Evolutionary conservation across 2,329 filamentous ascomycete genomes (phyloP), one percentile per base, ranked within the genome.

Genomic region (Bipolaris oryzae): DNA sequence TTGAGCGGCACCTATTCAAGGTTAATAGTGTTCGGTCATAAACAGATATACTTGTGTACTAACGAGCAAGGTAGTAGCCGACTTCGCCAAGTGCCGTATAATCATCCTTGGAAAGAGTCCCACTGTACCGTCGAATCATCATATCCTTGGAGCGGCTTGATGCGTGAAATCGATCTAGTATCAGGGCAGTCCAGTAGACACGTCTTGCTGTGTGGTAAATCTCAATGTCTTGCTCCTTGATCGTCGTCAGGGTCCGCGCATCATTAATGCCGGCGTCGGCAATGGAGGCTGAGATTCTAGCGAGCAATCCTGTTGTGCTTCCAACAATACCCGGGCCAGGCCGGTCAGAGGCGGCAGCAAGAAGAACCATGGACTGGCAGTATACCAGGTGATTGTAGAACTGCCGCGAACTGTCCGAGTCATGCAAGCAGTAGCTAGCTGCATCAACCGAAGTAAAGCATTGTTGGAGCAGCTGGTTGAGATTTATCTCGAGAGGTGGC

Each of bases 121-220:
- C 69, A 31, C 65, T 64, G 35, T 72, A 65, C 21, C 72, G 50
- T 5, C 73, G 72, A 34, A 77, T 55, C 45, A 73, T 62, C 16
- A 73, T 67, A 39, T 74, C 69, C 34, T 69, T 75, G 7, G 66
- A 70, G 35, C 70, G 66, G 53, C 69, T 70, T 43, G 73, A 71
- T 11, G 74, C 73, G 49, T 76, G 68, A 42, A 75, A 76, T 20
- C 73, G 71, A 46, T 76, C 75, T n/a, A 76, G 39, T 28, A 75
- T 74, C 47, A 76, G 70, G 1, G 72, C 62, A 34, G 70, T 63
- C 74, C 74, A 76, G 50, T 75, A 76, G 1, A 74, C 65, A 45
- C 73, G 74, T 1, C 75, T 69, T 28, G 72, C 64, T 20, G 66
- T 61, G 7, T 74, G 63, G 25, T 67, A 73, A 7, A 61, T 44